A percentile compares a stretch with the other conserved stretches of the same genome.
Conservation (phyloP, 2,329 filamentous ascomycete species). For the Ophiocordyceps unilateralis region DNA sequence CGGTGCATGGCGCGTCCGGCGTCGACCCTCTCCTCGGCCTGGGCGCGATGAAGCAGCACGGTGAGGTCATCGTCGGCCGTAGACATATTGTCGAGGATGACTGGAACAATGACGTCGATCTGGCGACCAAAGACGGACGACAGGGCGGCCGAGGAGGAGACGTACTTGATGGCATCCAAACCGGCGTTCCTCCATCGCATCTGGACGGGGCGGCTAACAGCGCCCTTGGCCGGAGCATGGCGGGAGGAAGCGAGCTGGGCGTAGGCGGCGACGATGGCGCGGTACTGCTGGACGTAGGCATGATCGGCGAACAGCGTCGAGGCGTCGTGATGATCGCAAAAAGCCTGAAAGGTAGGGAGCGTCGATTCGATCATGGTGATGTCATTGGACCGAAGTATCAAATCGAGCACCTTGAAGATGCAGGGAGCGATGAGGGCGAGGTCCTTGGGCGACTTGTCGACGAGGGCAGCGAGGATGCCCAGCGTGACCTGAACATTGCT, state of each 20-base stretch:
- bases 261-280: constrained; percentile 65
- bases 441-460: constrained; percentile 84
- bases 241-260: constrained; percentile 60
- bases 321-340: constrained; percentile 77
- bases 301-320: constrained; percentile 75
- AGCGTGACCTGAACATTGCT: constrained; percentile 92
- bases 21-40: constrained; percentile 51
- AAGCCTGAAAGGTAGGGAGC: constrained; percentile 68
- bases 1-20: constrained; percentile 45
- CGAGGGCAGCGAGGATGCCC: constrained; percentile 76
- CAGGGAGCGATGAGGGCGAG: constrained; percentile 75
- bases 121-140: constrained; percentile 60
- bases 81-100: constrained; percentile 76
- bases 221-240: constrained; percentile 29
- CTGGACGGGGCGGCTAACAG: constrained; percentile 52
- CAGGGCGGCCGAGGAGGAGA: constrained; percentile 65
- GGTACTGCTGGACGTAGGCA: constrained; percentile 65
- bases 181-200: constrained; percentile 64
- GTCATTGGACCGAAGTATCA: constrained; percentile 70
- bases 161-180: constrained; percentile 61
- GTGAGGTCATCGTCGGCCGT: constrained; percentile 52
- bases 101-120: constrained; percentile 62
- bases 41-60: constrained; percentile 47
- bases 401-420: constrained; percentile 69
- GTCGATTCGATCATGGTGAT: constrained; percentile 88